These are phyloP conservation scores for Picochlorum sp. DNA, from an alignment of 139 green algal genomes.

Conservation along the genomic window DNA sequence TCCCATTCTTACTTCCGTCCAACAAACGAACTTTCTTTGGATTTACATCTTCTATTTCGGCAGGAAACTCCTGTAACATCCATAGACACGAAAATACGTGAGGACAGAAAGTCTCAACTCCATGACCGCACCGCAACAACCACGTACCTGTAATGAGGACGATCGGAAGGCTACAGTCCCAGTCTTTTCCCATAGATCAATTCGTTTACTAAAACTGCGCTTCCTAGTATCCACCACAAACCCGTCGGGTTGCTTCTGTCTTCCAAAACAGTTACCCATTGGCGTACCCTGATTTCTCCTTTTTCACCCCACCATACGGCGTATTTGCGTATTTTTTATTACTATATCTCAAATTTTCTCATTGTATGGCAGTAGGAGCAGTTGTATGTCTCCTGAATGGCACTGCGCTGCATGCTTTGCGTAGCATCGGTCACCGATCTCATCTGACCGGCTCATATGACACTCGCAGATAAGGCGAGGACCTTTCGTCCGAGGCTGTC, in stretches of 20 bases:
- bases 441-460: no score
- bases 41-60: conserved; percentile 13
- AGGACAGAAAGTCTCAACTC: no score
- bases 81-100: not conserved
- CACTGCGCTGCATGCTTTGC: no score
- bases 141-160: conserved; percentile 6
- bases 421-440: no score
- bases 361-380: no score
- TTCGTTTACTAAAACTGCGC: conserved; percentile 6
- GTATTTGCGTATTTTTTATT: not conserved
- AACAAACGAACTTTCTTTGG: conserved; percentile 22
- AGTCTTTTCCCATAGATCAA: conserved; percentile 28
- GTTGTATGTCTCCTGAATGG: no score
- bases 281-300: not conserved
- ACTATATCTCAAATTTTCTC: not conserved
- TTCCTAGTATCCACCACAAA: not conserved
- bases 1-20: conserved; percentile 35
- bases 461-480: no score
- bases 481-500: no score
- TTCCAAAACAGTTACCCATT: conserved; percentile 15
- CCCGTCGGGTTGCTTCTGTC: not conserved
- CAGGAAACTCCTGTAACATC: conserved; percentile 31
- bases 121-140: not conserved
- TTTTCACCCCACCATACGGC: conserved; percentile 2
- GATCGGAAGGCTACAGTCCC: conserved; percentile 20